Base-by-base conservation (phyloP, 2,329 filamentous ascomycete genomes). In the Fusarium burgessii region DNA sequence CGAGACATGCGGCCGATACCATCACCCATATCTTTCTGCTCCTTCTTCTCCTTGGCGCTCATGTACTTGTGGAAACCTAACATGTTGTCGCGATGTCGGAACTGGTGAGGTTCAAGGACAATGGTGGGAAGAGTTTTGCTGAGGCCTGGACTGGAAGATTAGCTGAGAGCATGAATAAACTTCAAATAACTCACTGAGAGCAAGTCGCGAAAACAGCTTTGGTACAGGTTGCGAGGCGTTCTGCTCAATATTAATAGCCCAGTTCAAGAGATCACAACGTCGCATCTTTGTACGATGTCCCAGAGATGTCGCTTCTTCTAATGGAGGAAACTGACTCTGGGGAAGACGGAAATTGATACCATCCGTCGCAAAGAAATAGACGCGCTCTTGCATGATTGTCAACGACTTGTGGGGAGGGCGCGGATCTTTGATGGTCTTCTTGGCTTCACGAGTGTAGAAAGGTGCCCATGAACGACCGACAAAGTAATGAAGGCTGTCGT, bases 1-100 rank as follows among this genome's bases (percentile, higher is more conserved):
- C 83, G 81, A 0, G 92, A 95, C 71, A 94, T 91, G 5, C 81
- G 81, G 0, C 85, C 88, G 46, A 93, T 91, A 0, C 93, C 90
- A 58, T 92, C 89, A 47, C 90, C 91, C 89, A 92, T 91, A 2
- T 87, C 83, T 11, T 84, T 80, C 0, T 75, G 66, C 6, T 35
- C 14, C 9, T 1, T 71, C 7, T 7, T 66, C 7, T 11, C 70
- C 0, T 92, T 89, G 58, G 90, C 88, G 60, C 89, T 91, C 89
- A 92, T 91, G 2, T 86, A 83, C n/a, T 83, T 80, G 0, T 62
- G 58, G 17, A 56, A 52, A 12, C 70, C 70, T 1, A 72, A 5
- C 58, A 40, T 64, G 1, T 40, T 52, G 1, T 66, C 58, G 5
- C 59, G 73, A 35, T 71, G 68, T 11, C 56, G 46, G 36, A 91